Evolutionary conservation across 768 basidiomycete genomes (phyloP), one percentile per base, ranked within the genome.

Genomic region (Porpolomopsis calyptriformis): DNA sequence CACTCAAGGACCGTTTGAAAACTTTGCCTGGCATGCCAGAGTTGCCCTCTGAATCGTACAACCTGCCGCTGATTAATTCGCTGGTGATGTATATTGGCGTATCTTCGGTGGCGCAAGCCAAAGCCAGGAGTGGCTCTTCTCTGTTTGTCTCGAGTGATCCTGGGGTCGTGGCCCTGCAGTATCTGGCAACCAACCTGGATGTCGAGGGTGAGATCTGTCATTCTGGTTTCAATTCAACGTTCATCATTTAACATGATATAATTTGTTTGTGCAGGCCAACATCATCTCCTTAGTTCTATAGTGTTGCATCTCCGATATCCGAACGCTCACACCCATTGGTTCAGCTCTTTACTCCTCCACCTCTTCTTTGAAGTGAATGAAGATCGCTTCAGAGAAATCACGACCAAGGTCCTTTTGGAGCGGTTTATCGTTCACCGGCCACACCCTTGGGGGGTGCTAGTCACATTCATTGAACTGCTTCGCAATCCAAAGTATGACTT

Each of bases 251-350:
- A 2, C 34, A 18, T 20, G 27, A 40, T 51, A 18, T 55, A 46
- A 20, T 22, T 46, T 35, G 27, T 34, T 38, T 22, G 42, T 29
- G 1, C 54, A 97, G 94, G 92, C 52, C 92, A 96, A 79, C 90
- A 98, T 66, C 85, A 91, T 64, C 73, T 98, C 53, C 68, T 98
- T 54, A 89, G 82, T 55, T 81, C 93, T n/a, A 82, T 94, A 62
- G 85, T 90, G 36, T 77, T 92, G 55, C 94, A 98, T 61, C 71
- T 99, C 52, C 88, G 96, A 57, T 98, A 94, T 73, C 94, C 96
- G 25, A 96, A 93, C 57, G 88, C 93, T 8, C 96, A 99, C 72
- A 99, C 94, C 41, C 85, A 90, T 63, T 99, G 93, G 91, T 98
- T 94, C 74, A 88, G 85, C 61, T 85, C 82, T 37, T 74, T 97